A percentile compares a stretch with the other conserved stretches of the same genome.
These are phyloP conservation scores for Acarospora socialis DNA, from an alignment of 2,329 filamentous ascomycete genomes.

Conservation along the genomic window DNA sequence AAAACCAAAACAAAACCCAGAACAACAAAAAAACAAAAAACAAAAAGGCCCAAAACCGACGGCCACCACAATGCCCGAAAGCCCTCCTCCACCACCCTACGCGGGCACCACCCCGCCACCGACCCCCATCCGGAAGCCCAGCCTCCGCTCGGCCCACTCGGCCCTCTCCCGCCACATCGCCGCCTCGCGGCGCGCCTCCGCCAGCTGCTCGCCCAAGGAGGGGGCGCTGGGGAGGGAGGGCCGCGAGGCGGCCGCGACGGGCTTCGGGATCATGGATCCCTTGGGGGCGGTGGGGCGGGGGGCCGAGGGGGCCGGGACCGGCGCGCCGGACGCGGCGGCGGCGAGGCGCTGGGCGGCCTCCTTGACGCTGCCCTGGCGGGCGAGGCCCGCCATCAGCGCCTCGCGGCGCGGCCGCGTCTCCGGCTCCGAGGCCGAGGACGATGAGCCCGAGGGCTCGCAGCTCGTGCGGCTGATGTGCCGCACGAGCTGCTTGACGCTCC, in stretches of 20 bases:
- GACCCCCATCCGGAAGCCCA: conserved; percentile 18
- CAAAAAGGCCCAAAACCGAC: too few relatives aligned
- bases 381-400: not conserved
- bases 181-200: conserved; percentile 29
- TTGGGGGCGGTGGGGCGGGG: conserved; percentile 2
- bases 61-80: too few relatives aligned
- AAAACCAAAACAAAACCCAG: too few relatives aligned
- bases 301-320: not conserved
- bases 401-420: not conserved
- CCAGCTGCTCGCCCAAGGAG: conserved; percentile 34
- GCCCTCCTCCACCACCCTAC: not conserved
- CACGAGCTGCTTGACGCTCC: too few relatives aligned
- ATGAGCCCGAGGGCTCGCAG: too few relatives aligned
- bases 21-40: too few relatives aligned
- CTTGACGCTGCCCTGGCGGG: not conserved
- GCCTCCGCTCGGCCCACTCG: conserved; percentile 39
- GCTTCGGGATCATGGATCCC: conserved; percentile 10
- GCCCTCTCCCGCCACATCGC: conserved; percentile 42
- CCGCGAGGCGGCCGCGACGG: not conserved
- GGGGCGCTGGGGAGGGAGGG: conserved; percentile 1
- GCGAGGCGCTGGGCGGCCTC: conserved; percentile 2
- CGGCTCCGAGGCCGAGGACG: not conserved
- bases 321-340: conserved; percentile 5
- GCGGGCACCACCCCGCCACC: too few relatives aligned
- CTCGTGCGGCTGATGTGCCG: too few relatives aligned